Percentiles rank a stretch among this genome's conserved stretches.
Evolutionary conservation across 2,329 filamentous ascomycete species (phyloP).

Genomic region (Mycocentrospora acerina): DNA sequence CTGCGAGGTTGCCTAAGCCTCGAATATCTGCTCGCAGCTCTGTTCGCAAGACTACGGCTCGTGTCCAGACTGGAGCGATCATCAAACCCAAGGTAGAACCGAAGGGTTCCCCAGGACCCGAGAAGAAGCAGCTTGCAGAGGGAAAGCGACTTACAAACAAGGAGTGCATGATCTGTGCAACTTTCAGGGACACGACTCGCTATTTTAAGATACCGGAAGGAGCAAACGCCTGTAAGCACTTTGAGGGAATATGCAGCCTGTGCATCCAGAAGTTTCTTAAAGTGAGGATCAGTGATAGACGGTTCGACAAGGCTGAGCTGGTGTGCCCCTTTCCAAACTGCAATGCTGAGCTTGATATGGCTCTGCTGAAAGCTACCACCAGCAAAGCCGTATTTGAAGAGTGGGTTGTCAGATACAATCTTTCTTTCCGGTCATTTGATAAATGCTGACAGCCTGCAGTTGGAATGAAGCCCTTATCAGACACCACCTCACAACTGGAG

Average conservation of each 20-base stretch:
- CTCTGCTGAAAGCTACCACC: constrained; percentile 10
- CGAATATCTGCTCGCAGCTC: background rate
- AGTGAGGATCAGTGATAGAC: constrained; percentile 12
- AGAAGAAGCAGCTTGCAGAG: constrained; percentile 4
- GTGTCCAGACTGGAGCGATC: constrained; percentile 5
- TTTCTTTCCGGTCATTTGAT: background rate
- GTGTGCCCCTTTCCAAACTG: constrained; percentile 18
- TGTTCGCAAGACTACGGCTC: constrained; percentile 1
- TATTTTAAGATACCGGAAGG: constrained; percentile 10
- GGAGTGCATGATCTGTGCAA: constrained; percentile 23
- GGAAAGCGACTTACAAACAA: constrained; percentile 8
- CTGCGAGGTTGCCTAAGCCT: background rate
- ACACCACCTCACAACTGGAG: constrained; percentile 12
- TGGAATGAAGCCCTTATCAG: constrained; percentile 22
- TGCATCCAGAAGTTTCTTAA: constrained; percentile 24
- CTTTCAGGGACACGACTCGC: constrained; percentile 5
- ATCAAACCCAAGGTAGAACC: constrained; percentile 4
- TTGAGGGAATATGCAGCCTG: constrained; percentile 16
- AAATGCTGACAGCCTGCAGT: constrained; percentile 12
- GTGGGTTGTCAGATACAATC: constrained; percentile 20
- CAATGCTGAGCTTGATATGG: constrained; percentile 8
- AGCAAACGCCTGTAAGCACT: constrained; percentile 19
- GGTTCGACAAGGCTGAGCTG: constrained; percentile 15
- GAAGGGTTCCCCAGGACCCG: background rate
- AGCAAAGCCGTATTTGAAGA: constrained; percentile 9